Conservation (phyloP, 169 alveolate species). For the Theileria parva region DNA sequence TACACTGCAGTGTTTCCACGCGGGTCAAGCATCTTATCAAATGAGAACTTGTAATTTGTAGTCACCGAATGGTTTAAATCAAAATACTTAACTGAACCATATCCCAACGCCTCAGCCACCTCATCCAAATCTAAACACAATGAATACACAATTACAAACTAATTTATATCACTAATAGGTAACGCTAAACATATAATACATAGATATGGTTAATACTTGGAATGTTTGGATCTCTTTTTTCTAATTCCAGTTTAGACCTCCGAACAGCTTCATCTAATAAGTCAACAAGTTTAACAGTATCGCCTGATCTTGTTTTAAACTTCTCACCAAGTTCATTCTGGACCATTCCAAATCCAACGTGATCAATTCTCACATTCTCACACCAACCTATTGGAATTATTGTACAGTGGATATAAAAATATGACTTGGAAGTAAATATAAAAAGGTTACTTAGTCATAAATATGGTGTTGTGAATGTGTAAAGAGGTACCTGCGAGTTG, state of each 20-base stretch:
- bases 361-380: conserved; percentile 84
- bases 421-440: no score
- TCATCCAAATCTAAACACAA: conserved; percentile 18
- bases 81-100: conserved; percentile 97
- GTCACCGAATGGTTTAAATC: conserved; percentile 94
- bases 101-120: conserved; percentile 86
- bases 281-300: conserved; percentile 89
- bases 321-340: conserved; percentile 91
- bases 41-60: conserved; percentile 93
- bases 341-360: conserved; percentile 98
- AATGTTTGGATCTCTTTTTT: conserved; percentile 74
- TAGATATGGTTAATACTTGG: conserved; percentile 70
- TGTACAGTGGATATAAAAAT: no score
- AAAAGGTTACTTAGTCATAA: no score
- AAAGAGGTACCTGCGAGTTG: conserved; percentile 85
- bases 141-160: background rate
- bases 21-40: conserved; percentile 97
- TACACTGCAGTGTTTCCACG: conserved; percentile 98
- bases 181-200: no score
- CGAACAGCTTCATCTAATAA: conserved; percentile 95
- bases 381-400: conserved; percentile 59
- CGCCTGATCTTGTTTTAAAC: conserved; percentile 95
- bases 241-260: conserved; percentile 90
- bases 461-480: no score
- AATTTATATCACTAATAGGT: no score